Evolutionary conservation across 1,139 yeast species (phyloP), one percentile per base, ranked within the genome.

Genomic region (Suzukiozyma palmioleophila): DNA sequence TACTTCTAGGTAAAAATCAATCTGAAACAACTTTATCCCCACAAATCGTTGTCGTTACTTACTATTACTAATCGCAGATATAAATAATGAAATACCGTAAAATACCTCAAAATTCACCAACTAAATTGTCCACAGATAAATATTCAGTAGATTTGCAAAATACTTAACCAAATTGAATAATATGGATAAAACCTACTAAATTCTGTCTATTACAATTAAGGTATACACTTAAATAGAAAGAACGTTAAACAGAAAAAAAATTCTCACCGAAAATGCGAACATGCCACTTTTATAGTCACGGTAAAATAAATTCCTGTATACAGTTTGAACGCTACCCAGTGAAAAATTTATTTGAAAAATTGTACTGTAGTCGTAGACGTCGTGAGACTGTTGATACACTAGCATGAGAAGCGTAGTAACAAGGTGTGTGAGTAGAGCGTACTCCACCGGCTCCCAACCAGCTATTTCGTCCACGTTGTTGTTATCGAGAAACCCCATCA

Each of bases 401-500:
- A 16, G 13, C 13, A 33, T 33, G 36, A 33, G 30, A 33, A 16
- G 29, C 14, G 5, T 28, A 15, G 26, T 25, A 15, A 26, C 11
- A 8, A 25, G 36, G 30, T 16, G 36, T 12, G 22, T 33, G 14
- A 21, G 36, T 25, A 33, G 36, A 26, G 12, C 26, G 22, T 35
- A 35, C 28, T 29, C 34, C 14, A 33, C 29, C 12, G 26, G 22
- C 11, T 12, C 26, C 11, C 36, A 16, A 9, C 43, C 54, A 11
- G 32, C 39, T 24, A 53, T 62, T 30, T 53, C 62, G 8, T 57
- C 63, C 15, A 77, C 84, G 10, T 58, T 88, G 39, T 65, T 92
- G 42, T 71, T 92, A 40, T 80, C 94, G 33, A 77, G 98, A 62
- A 76, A 73, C 38, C 98, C 98, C 24, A 72, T 92, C 35, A 77